A percentile compares a stretch with the other conserved stretches of the same genome.
Conservation (phyloP, 108 stramenopile genomes). For the Asterionellopsis glacialis region DNA sequence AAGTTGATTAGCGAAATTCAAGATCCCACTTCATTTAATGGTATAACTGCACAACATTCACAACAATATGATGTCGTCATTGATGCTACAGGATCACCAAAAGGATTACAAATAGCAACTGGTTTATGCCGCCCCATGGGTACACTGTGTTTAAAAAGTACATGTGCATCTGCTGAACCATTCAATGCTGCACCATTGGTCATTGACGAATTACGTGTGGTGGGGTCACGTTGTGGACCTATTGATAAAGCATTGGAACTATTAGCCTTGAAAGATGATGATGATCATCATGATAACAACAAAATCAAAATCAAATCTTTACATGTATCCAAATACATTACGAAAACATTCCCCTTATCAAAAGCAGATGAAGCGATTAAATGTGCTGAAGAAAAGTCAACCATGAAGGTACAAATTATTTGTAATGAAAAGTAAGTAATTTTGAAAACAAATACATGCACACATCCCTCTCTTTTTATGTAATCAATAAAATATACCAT, state of each 20-base stretch:
- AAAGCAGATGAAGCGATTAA: conserved; percentile 49
- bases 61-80: conserved; percentile 65
- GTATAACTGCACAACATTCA: conserved; percentile 30
- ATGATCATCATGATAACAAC: neutral
- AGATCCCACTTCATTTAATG: conserved; percentile 22
- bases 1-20: conserved; percentile 38
- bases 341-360: conserved; percentile 57
- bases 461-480: too few relatives aligned
- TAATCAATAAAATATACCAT: too few relatives aligned
- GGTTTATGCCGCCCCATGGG: conserved; percentile 70
- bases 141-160: conserved; percentile 62
- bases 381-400: conserved; percentile 54
- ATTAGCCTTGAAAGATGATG: conserved; percentile 19
- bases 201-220: conserved; percentile 68
- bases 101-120: conserved; percentile 47
- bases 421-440: conserved; percentile 11
- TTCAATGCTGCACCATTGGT: conserved; percentile 77
- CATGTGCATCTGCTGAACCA: conserved; percentile 55
- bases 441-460: neutral
- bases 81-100: conserved; percentile 70
- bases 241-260: conserved; percentile 56
- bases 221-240: conserved; percentile 69
- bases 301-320: conserved; percentile 22
- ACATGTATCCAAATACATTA: conserved; percentile 54
- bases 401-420: conserved; percentile 69